phyloP scores from a whole-genome alignment of 805 yeast genomes.

The Candida nanaspora region DNA sequence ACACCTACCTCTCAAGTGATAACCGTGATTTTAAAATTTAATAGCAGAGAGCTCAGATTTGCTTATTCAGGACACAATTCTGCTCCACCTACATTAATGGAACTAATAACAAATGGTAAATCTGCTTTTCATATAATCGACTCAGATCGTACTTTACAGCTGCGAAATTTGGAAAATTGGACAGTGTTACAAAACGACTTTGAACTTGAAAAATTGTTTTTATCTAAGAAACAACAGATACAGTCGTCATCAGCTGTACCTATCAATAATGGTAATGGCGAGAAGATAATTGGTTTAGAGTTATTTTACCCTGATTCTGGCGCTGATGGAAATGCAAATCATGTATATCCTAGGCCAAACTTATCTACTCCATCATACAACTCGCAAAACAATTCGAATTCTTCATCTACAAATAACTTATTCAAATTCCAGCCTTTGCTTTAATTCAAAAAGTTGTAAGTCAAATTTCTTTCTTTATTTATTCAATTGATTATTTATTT shows the following conservation, averaged over 20 bases:
- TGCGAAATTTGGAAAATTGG: constrained; percentile 25
- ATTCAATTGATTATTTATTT: too few relatives aligned
- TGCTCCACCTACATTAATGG: constrained; percentile 75
- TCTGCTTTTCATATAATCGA: constrained; percentile 55
- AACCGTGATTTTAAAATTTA: constrained; percentile 42
- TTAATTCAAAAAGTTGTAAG: not conserved
- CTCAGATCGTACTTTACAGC: constrained; percentile 26
- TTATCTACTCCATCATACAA: not conserved
- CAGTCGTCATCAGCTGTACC: not conserved
- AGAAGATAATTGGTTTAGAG: constrained; percentile 2
- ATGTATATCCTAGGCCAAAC: not conserved
- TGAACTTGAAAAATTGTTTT: constrained; percentile 40
- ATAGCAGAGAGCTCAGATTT: constrained; percentile 51
- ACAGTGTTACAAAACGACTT: constrained; percentile 33
- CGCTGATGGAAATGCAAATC: not conserved
- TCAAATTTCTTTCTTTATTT: too few relatives aligned
- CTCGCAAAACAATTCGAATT: not conserved
- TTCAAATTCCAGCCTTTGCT: constrained; percentile 1
- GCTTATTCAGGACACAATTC: constrained; percentile 55
- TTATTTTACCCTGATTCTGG: constrained; percentile 2
- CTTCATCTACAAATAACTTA: not conserved
- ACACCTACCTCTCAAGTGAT: not conserved
- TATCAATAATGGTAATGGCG: not conserved
- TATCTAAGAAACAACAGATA: not conserved
- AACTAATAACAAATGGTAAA: constrained; percentile 71